Percentiles rank a stretch among this genome's conserved stretches.
Conservation (phyloP, 2,329 filamentous ascomycete genomes). For the Seiridium cupressi region DNA sequence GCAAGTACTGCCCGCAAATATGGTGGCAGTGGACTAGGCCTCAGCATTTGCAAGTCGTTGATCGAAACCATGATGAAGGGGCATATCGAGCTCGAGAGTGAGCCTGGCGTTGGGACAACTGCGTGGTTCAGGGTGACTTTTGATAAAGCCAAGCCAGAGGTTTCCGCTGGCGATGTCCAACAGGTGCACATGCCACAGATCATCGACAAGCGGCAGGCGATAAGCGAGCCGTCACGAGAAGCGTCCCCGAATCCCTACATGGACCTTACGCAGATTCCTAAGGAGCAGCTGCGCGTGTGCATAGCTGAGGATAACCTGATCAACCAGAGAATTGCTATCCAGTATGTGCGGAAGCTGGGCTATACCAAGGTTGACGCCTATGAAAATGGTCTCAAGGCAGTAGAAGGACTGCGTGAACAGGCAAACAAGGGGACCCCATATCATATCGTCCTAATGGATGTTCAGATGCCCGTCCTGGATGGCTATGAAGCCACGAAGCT, state of each 20-base stretch:
- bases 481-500: conserved; percentile 88
- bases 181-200: conserved; percentile 39
- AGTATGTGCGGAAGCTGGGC: conserved; percentile 82
- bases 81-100: conserved; percentile 77
- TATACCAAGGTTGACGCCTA: conserved; percentile 82
- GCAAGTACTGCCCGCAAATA: conserved; percentile 88
- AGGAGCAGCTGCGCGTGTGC: conserved; percentile 79
- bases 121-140: conserved; percentile 83
- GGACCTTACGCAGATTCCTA: conserved; percentile 71
- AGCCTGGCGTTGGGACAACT: conserved; percentile 67
- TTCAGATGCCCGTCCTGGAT: conserved; percentile 92
- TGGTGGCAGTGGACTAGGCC: conserved; percentile 83
- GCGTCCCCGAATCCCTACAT: conserved; percentile 46
- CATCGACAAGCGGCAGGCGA: conserved; percentile 29
- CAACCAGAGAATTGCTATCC: conserved; percentile 91
- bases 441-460: conserved; percentile 92
- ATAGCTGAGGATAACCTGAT: conserved; percentile 95
- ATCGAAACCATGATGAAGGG: conserved; percentile 92
- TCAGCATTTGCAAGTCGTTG: conserved; percentile 92
- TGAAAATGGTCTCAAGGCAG: conserved; percentile 83
- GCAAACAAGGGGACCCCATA: conserved; percentile 73
- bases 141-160: conserved; percentile 70
- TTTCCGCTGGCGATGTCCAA: conserved; percentile 54
- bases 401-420: conserved; percentile 77
- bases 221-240: conserved; percentile 33